These are phyloP conservation scores for Boletus reticuloceps DNA, from an alignment of 768 basidiomycete species.

Conservation along the genomic window DNA sequence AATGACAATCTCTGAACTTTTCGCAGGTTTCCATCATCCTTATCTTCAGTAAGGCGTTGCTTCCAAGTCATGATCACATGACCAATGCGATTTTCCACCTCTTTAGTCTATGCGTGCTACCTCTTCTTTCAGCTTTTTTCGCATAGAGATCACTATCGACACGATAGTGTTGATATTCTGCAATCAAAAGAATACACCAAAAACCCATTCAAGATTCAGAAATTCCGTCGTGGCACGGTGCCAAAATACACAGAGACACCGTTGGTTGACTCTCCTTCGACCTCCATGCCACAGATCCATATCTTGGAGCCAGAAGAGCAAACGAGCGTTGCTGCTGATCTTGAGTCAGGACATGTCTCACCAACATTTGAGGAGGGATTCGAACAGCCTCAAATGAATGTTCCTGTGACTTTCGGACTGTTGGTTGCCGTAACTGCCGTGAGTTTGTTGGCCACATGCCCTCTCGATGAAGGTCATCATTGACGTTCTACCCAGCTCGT, in stretches of 20 bases:
- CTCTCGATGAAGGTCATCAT: neutral
- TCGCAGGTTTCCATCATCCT: slow-evolving; percentile 70
- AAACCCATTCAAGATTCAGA: slow-evolving; percentile 34
- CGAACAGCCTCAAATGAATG: slow-evolving; percentile 53
- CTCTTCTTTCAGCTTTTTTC: slow-evolving; percentile 80
- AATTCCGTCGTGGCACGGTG: slow-evolving; percentile 7
- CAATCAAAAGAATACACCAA: slow-evolving; percentile 41
- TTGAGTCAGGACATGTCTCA: slow-evolving; percentile 3
- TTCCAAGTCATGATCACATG: neutral
- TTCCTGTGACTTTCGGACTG: slow-evolving; percentile 51
- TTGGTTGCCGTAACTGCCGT: slow-evolving; percentile 63
- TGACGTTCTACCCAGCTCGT: slow-evolving; percentile 39
- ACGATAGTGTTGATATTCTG: slow-evolving; percentile 37
- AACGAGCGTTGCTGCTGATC: neutral
- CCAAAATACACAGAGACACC: slow-evolving; percentile 2
- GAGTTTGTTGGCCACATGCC: slow-evolving; percentile 15
- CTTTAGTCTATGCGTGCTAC: slow-evolving; percentile 67
- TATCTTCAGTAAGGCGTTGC: slow-evolving; percentile 56
- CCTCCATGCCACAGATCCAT: slow-evolving; percentile 3
- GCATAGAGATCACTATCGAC: slow-evolving; percentile 67
- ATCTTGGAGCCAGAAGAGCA: neutral
- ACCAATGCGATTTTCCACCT: neutral
- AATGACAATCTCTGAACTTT: slow-evolving; percentile 2
- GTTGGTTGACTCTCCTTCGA: slow-evolving; percentile 4
- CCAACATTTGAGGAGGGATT: slow-evolving; percentile 24